Evolutionary conservation across 345 rosid species (phyloP), one percentile per base, ranked within the genome.

Genomic region (Cardamine resedifolia): DNA sequence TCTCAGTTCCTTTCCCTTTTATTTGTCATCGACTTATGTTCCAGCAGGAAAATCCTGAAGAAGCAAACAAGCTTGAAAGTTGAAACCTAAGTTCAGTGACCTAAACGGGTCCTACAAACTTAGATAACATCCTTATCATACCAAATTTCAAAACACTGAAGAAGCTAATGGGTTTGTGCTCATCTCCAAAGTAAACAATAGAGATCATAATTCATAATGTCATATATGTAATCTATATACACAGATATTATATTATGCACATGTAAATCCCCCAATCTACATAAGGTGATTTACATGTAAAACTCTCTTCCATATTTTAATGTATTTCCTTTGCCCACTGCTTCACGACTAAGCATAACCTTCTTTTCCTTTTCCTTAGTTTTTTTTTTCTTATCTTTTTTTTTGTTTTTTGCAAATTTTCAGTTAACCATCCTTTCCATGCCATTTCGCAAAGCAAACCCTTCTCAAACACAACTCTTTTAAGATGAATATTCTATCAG

Each of bases 161-260:
- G 71, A 52, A 26, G 26, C 51, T 41, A 27, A 41, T 55, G 28
- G 43, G 28, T 55, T 51, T 51, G 24, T 66, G 36, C 71, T 64
- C 33, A 4, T 45, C 28, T 47, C 30, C 26, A 61, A 15, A 1
- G 20, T 34, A 53, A 34, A 56, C 61, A 15, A 59, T 23, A 38
- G 30, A 59, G 15, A 26, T 23, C 31, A 15, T 28, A 55, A 26
- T 14, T 14, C 19, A 12, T 14, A 23, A 51, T 15, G 8, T 50
- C 30, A 50, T 5, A 4, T 10, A 9, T 49, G 53, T 14, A 6
- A 6, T 15, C 1, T 14, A 4, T 14, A 39, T 14, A 12, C 44
- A 39, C 44, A 39, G 7, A 4, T 14, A 14, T 5, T 14, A 4
- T 14, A 47, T 9, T 18, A 48, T 20, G 9, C 10, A 49, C 3